Base-by-base conservation (phyloP, 306 rosid species). In the Sophora flavescens region DNA sequence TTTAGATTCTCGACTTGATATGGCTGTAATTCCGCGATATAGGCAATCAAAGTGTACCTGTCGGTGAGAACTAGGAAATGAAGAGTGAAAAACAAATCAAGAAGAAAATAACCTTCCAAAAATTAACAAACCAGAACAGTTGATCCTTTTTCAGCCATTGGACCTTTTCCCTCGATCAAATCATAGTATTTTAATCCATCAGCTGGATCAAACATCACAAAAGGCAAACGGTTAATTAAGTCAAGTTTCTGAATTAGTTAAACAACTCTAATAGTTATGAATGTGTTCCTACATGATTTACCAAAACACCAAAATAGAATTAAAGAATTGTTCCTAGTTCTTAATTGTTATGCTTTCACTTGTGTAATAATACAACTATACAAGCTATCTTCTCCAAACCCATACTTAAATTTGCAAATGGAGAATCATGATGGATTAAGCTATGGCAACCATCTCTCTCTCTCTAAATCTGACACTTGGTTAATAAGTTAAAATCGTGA, bases 11-110 rank as follows among this genome's bases (percentile, higher is more conserved):
- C 97, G 82, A 72, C 97, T 95, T 28, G 97, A 92, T 35, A 92
- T 71, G 7, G 96, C 97, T 0, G 97, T 95, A 50, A 95, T 86
- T 14, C 93, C 91, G 6, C 97, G 90, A 68, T 92, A 95, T 22
- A 90, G 6, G 85, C 98, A 95, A 63, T 95, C 97, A 63, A 95
- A 95, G 86, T 95, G 98, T 8, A 92, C 98, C 97, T 93, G 82
- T 42, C 2, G 28, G 67, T 15, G 28, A 56, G 36, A 59, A 64
- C 51, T 33, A 50, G 48, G 48, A 53, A 62, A 62, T 17, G 44
- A 72, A 79, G 50, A 69, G 57, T 11, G 54, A 53, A 74, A 28
- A 45, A 78, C 5, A 56, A 47, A 79, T 14, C 3, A 41, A 56
- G 51, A 18, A 52, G 10, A 60, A 32, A 15, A 11, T 0, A 72